Base-by-base conservation (phyloP, 805 yeast species). In the Candida xyloterini region DNA sequence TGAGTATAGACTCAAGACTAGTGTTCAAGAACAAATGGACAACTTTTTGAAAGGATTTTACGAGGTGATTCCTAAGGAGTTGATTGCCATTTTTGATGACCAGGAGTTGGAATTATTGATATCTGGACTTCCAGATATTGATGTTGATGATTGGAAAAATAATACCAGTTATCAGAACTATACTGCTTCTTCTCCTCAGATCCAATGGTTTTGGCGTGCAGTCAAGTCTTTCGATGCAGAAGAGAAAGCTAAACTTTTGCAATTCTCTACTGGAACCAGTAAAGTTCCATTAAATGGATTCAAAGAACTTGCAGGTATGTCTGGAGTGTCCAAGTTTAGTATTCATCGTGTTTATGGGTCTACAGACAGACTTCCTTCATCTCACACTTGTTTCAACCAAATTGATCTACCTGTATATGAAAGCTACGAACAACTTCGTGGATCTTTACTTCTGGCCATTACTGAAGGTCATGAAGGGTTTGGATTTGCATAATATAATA, bases 151-250 rank as follows among this genome's bases (percentile, higher is more conserved):
- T 58, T 93, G 99, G 99, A 84, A 85, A 50, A 81, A 79, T 55
- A 85, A 93, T 58, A 78, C 96, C 1, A 71, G 67, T 1, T 84
- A 93, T 63, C 82, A 76, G 33, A 91, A 89, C 57, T 93, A 91
- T 60, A 76, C 88, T 0, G 73, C 90, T 1, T 73, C 85, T 2
- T 85, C 95, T 2, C 79, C 86, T 22, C 97, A 90, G 57, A 81
- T 93, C 41, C 89, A 84, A 56, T 91, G 97, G 86, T 93, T 93
- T 66, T 93, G 99, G 99, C 73, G 97, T 57, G 96, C 97, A 1
- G 96, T 93, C 10, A 78, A 88, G 53, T 86, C 97, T 1, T 93
- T 93, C 65, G 96, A 88, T 55, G 76, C 76, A 13, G 99, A 93
- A 59, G 97, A 93, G 58, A 73, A 95, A 34, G 99, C 99, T 7